Evolutionary conservation across 2,329 filamentous ascomycete genomes (phyloP).

Genomic region (Aspergillus udagawae): DNA sequence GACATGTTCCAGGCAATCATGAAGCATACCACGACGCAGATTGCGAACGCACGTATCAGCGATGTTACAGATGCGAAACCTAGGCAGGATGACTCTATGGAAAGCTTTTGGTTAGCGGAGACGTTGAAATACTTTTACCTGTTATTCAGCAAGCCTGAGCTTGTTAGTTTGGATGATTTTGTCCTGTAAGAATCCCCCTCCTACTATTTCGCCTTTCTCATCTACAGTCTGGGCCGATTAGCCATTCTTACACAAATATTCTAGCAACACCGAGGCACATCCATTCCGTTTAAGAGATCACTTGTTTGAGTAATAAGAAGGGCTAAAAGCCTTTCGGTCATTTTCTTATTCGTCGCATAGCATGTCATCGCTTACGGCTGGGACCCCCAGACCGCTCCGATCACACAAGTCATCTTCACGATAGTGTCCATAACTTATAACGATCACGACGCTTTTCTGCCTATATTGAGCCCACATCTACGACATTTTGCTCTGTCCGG

Average conservation of each 20-base stretch:
- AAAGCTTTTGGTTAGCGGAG: constrained; percentile 37
- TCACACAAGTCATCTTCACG: neutral
- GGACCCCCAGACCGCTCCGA: neutral
- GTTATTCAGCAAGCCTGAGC: constrained; percentile 27
- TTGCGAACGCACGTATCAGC: constrained; percentile 36
- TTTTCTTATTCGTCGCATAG: neutral
- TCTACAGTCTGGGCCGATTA: neutral
- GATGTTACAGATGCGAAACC: constrained; percentile 27
- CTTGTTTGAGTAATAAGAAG: neutral
- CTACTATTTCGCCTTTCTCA: neutral
- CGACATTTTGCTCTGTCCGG: too few species aligned
- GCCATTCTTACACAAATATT: neutral
- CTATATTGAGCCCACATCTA: too few species aligned
- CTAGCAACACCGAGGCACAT: constrained; percentile 22
- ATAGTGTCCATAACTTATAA: neutral
- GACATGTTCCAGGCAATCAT: constrained; percentile 42
- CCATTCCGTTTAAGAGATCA: constrained; percentile 9
- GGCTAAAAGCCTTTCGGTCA: neutral
- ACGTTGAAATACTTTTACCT: constrained; percentile 37
- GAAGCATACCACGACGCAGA: constrained; percentile 30
- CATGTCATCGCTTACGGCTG: neutral
- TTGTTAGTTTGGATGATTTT: constrained; percentile 33
- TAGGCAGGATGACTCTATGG: constrained; percentile 26
- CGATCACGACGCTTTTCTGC: neutral
- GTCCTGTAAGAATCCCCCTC: constrained; percentile 21